Conservation (phyloP, 176 grass and related monocot genomes). For the Eleusine coracana region DNA sequence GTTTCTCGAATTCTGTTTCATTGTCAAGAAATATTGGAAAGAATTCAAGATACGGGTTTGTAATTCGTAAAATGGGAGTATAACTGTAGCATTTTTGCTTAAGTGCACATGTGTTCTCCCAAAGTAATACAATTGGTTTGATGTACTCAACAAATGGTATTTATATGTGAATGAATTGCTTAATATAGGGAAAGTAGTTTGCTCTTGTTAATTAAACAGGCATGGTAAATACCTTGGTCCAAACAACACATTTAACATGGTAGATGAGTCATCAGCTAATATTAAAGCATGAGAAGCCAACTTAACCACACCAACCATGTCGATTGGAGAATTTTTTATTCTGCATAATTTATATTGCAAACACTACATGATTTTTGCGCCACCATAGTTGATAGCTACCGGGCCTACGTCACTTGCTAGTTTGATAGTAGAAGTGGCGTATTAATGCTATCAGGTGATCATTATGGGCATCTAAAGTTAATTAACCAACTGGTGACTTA, state of each 20-base stretch:
- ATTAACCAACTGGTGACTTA: neutral
- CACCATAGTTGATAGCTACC: neutral
- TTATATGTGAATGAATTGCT: neutral
- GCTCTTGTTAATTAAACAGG: neutral
- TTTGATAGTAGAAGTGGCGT: neutral
- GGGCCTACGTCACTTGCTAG: neutral
- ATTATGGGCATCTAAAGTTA: neutral
- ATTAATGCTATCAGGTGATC: neutral
- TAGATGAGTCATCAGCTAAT: neutral
- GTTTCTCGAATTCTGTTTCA: conserved; percentile 9
- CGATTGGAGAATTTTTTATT: too few species aligned
- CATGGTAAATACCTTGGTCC: conserved; percentile 3
- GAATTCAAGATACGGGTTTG: neutral
- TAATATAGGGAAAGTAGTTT: neutral
- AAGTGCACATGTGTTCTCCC: neutral
- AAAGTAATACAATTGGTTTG: neutral
- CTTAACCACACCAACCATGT: too few species aligned
- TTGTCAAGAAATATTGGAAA: conserved; percentile 10
- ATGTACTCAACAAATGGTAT: neutral
- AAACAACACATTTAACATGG: neutral
- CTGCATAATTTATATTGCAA: neutral
- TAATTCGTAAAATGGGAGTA: neutral
- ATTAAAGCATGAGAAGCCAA: neutral
- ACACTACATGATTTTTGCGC: conserved; percentile 1
- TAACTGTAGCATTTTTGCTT: neutral